These are phyloP conservation scores for Psophocarpus tetragonolobus DNA, from an alignment of 306 rosid species.

Conservation along the genomic window DNA sequence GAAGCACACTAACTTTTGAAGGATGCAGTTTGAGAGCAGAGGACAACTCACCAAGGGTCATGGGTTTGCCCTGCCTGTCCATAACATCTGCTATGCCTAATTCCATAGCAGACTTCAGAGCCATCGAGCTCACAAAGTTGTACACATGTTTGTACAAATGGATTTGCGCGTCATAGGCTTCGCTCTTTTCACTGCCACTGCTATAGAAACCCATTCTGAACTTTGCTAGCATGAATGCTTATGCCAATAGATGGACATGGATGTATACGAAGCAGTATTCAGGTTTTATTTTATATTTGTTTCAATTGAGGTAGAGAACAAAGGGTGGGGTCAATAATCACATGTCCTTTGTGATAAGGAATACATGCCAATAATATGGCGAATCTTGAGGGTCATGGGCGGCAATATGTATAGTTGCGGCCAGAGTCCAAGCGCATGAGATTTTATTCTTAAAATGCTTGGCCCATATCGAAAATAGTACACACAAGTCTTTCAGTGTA, in stretches of 20 bases:
- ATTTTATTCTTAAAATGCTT: too few relatives aligned
- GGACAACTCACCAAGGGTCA: constrained; percentile 45
- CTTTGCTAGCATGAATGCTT: neutral
- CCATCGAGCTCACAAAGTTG: constrained; percentile 48
- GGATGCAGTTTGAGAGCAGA: constrained; percentile 45
- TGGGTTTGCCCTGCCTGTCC: constrained; percentile 49
- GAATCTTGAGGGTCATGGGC: too few relatives aligned
- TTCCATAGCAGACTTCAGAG: constrained; percentile 46
- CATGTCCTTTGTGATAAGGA: too few relatives aligned
- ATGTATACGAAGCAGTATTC: too few relatives aligned
- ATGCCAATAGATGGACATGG: neutral
- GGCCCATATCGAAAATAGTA: too few relatives aligned
- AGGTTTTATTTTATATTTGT: too few relatives aligned
- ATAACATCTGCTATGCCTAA: constrained; percentile 55
- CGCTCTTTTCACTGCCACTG: constrained; percentile 19
- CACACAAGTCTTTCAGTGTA: too few relatives aligned
- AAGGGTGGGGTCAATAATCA: too few relatives aligned
- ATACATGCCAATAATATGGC: too few relatives aligned
- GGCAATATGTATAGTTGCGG: too few relatives aligned
- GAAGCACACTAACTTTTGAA: constrained; percentile 7
- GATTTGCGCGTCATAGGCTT: constrained; percentile 45
- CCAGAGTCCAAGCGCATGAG: too few relatives aligned
- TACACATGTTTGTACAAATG: constrained; percentile 47
- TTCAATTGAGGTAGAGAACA: too few relatives aligned
- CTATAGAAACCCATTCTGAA: constrained; percentile 10